Percentiles rank a stretch among this genome's conserved stretches.
Conservation (phyloP, 2,329 filamentous ascomycete genomes). For the Cytospora schulzeri region DNA sequence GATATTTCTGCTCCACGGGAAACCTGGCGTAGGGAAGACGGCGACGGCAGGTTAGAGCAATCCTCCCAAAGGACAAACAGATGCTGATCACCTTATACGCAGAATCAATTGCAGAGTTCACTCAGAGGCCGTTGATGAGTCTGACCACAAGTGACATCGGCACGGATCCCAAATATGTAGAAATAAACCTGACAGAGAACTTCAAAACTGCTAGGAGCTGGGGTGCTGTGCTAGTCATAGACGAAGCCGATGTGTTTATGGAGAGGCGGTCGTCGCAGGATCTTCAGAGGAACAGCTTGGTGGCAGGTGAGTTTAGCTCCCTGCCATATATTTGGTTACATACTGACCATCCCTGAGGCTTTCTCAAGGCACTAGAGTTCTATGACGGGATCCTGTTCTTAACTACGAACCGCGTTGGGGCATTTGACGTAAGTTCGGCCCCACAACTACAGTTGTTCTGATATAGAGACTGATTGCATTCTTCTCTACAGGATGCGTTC, state of each 20-base stretch:
- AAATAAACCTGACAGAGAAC: neutral
- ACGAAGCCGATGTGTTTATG: conserved; percentile 40
- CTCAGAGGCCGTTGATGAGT: conserved; percentile 37
- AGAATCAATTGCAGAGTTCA: conserved; percentile 41
- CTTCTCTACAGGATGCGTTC: conserved; percentile 32
- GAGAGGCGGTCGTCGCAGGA: conserved; percentile 34
- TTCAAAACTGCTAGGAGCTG: conserved; percentile 30
- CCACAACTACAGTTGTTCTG: neutral
- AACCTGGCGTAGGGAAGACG: conserved; percentile 11
- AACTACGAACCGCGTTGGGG: conserved; percentile 35
- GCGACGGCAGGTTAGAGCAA: conserved; percentile 34
- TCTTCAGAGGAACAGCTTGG: conserved; percentile 36
- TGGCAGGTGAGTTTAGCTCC: conserved; percentile 31
- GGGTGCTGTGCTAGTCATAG: conserved; percentile 34
- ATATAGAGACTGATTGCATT: neutral
- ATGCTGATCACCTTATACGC: neutral
- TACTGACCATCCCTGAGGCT: conserved; percentile 28
- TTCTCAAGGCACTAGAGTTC: conserved; percentile 36
- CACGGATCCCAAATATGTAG: conserved; percentile 11
- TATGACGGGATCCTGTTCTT: conserved; percentile 39
- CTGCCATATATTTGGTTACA: neutral
- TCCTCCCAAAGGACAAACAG: neutral
- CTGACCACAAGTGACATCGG: conserved; percentile 36
- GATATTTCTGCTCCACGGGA: conserved; percentile 9
- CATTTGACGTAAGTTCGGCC: conserved; percentile 31